Conservation (phyloP, 148 eudicot species). For the Nepenthes gracilis region DNA sequence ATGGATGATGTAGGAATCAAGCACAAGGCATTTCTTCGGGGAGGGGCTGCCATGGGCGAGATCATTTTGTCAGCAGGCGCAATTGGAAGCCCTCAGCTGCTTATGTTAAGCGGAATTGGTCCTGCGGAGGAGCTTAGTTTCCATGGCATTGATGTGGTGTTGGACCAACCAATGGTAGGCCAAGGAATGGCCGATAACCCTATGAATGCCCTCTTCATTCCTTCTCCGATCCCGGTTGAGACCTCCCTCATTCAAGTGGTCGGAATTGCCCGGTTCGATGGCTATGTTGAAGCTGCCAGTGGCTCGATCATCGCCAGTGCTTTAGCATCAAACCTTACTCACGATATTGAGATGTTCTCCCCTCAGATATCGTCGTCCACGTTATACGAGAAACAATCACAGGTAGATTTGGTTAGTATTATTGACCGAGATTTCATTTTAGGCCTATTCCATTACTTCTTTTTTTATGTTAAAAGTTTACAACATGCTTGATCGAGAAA, state of each 20-base stretch:
- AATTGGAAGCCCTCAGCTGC: slow-evolving; percentile 76
- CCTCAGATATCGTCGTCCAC: slow-evolving; percentile 26
- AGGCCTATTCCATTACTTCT: too few species aligned
- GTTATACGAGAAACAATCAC: too few species aligned
- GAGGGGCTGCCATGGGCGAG: slow-evolving; percentile 29
- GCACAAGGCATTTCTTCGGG: slow-evolving; percentile 47
- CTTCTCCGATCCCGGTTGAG: slow-evolving; percentile 45
- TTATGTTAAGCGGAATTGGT: slow-evolving; percentile 85
- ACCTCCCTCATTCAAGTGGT: slow-evolving; percentile 59
- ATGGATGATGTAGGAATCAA: slow-evolving; percentile 37
- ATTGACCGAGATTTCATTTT: too few species aligned
- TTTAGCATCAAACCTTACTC: slow-evolving; percentile 16
- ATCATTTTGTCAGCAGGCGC: slow-evolving; percentile 63
- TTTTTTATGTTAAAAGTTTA: too few species aligned
- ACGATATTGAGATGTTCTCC: slow-evolving; percentile 12
- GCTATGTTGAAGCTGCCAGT: slow-evolving; percentile 62
- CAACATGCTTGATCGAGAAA: too few species aligned
- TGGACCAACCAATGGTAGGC: slow-evolving; percentile 34
- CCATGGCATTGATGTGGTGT: slow-evolving; percentile 22
- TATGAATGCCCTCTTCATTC: slow-evolving; percentile 53
- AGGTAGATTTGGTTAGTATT: too few species aligned
- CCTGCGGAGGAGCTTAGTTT: slow-evolving; percentile 41
- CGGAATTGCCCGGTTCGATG: slow-evolving; percentile 52
- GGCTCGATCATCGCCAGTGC: slow-evolving; percentile 19
- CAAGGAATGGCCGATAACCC: slow-evolving; percentile 79